These are phyloP conservation scores for Salix brachista DNA, from an alignment of 345 rosid species.

Conservation along the genomic window DNA sequence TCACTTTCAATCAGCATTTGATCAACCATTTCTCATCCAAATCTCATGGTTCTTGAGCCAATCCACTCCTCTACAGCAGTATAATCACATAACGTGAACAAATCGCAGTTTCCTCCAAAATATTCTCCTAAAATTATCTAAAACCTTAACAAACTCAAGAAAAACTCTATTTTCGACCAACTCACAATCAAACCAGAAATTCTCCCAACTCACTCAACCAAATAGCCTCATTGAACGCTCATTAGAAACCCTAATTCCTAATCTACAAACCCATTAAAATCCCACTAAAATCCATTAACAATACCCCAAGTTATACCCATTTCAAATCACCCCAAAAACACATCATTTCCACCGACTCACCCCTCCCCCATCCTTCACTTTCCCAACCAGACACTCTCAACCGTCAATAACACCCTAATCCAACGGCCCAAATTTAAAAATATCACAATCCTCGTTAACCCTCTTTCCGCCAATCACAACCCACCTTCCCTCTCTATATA, in stretches of 20 bases:
- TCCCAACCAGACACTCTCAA: neutral
- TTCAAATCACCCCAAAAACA: slow-evolving; percentile 2
- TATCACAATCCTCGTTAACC: slow-evolving; percentile 14
- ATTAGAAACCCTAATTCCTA: slow-evolving; percentile 5
- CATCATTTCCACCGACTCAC: neutral
- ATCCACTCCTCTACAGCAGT: neutral
- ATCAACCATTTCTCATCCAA: neutral
- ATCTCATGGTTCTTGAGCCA: slow-evolving; percentile 7
- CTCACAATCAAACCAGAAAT: neutral
- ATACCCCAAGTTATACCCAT: neutral
- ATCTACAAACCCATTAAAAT: slow-evolving; percentile 4
- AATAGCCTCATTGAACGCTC: neutral
- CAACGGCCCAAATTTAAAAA: slow-evolving; percentile 21
- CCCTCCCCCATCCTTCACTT: neutral
- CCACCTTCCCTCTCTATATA: slow-evolving; percentile 15
- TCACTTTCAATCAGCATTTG: neutral
- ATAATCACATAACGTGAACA: neutral
- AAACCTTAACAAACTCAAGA: slow-evolving; percentile 2
- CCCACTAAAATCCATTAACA: neutral
- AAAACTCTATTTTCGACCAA: slow-evolving; percentile 3
- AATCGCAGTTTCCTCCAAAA: neutral
- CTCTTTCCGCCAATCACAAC: slow-evolving; percentile 25
- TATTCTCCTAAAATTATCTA: neutral
- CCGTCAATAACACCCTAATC: slow-evolving; percentile 21
- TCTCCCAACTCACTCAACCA: neutral